Percentiles rank a stretch among this genome's conserved stretches.
phyloP scores from a whole-genome alignment of 441 rosid genomes.

The California macrophylla region DNA sequence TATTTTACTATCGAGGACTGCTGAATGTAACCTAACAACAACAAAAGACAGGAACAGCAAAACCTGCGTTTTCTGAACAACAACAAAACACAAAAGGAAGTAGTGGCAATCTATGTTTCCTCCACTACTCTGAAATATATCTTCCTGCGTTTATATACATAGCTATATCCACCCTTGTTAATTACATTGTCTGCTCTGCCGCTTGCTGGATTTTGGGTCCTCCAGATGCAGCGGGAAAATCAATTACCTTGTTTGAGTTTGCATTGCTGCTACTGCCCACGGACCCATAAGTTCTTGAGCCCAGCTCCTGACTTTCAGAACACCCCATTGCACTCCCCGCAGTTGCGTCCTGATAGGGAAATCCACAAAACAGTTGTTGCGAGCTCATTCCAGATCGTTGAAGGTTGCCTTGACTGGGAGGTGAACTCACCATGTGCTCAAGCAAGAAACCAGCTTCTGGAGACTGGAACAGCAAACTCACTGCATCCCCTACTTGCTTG shows the following conservation, averaged over 20 bases:
- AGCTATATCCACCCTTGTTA: background rate
- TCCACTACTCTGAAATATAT: background rate
- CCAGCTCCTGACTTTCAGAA: constrained; percentile 4
- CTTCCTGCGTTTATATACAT: background rate
- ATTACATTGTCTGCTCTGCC: background rate
- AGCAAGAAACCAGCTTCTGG: background rate
- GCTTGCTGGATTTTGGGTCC: background rate
- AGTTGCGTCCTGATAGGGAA: background rate
- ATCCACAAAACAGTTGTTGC: constrained; percentile 5
- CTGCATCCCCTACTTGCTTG: background rate
- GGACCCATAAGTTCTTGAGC: constrained; percentile 1
- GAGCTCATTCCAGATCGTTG: constrained; percentile 4
- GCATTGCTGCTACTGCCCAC: constrained; percentile 3
- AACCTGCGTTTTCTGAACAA: background rate
- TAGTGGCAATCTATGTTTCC: background rate
- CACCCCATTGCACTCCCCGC: background rate
- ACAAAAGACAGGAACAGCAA: background rate
- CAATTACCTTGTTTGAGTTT: background rate
- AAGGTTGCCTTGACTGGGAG: background rate
- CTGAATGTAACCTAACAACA: background rate
- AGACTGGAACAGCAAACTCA: background rate
- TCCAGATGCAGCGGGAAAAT: background rate
- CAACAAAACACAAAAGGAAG: background rate
- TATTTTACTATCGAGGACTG: background rate
- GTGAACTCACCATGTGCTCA: background rate